Percentiles rank a stretch among this genome's conserved stretches.
These are phyloP conservation scores for Bremia lactucae DNA, from an alignment of 352 stramenopile species.

Conservation along the genomic window DNA sequence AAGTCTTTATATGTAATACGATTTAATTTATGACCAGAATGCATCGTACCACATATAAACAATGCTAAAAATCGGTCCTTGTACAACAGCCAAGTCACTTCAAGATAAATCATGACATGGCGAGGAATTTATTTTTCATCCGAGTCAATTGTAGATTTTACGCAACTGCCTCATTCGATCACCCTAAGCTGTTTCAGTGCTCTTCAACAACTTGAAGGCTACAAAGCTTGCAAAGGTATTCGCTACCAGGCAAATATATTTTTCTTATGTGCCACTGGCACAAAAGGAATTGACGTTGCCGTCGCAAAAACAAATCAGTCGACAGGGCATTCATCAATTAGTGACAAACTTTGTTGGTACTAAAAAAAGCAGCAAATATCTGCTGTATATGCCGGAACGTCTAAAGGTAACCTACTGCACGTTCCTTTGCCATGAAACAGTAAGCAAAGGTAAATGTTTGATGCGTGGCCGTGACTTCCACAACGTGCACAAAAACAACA, in stretches of 20 bases:
- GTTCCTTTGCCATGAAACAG: too few species aligned
- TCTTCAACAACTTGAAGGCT: background rate
- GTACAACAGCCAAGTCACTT: background rate
- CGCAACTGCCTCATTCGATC: background rate
- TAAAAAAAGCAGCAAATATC: background rate
- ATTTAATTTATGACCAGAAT: too few species aligned
- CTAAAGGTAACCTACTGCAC: background rate
- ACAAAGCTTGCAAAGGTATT: background rate
- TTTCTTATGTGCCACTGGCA: too few species aligned
- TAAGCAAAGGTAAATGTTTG: background rate
- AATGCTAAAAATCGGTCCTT: background rate
- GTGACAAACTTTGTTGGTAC: background rate
- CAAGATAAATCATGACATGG: background rate
- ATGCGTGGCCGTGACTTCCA: too few species aligned
- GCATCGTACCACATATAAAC: background rate
- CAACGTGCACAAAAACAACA: background rate
- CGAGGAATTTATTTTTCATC: background rate
- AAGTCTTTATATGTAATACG: background rate
- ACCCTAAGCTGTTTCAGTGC: background rate
- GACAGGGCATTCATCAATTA: too few species aligned
- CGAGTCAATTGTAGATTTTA: background rate
- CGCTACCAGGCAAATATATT: background rate
- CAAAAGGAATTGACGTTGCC: too few species aligned
- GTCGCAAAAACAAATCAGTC: too few species aligned
- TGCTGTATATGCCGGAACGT: too few species aligned